These are phyloP conservation scores for Didymella pinodella DNA, from an alignment of 2,329 filamentous ascomycete genomes.

Conservation along the genomic window DNA sequence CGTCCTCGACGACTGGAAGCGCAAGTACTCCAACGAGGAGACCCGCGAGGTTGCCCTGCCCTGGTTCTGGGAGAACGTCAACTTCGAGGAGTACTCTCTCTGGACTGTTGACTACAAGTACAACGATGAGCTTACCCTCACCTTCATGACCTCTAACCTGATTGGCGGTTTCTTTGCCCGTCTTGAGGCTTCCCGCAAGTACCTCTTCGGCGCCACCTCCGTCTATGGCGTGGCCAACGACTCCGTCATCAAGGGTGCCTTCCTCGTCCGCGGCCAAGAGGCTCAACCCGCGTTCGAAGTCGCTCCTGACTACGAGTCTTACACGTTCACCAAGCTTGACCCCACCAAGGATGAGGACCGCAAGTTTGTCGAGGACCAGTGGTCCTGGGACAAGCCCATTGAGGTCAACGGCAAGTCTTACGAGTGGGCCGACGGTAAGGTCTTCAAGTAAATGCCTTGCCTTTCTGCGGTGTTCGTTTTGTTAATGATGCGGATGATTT, in stretches of 20 bases:
- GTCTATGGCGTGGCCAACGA: constrained; percentile 91
- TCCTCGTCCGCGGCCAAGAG: constrained; percentile 93
- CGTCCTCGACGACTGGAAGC: constrained; percentile 97
- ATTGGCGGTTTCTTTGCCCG: constrained; percentile 97
- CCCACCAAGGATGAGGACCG: constrained; percentile 82
- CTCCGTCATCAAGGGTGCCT: constrained; percentile 91
- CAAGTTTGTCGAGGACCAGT: constrained; percentile 84
- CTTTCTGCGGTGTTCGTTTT: constrained; percentile 26
- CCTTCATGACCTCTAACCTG: constrained; percentile 99
- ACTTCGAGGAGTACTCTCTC: constrained; percentile 93
- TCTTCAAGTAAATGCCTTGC: constrained; percentile 85
- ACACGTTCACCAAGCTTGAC: constrained; percentile 96
- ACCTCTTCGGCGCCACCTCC: constrained; percentile 88
- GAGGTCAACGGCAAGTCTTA: constrained; percentile 86
- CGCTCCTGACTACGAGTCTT: constrained; percentile 96
- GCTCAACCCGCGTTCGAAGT: constrained; percentile 89
- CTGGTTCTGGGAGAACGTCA: constrained; percentile 98
- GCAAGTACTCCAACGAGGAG: constrained; percentile 96
- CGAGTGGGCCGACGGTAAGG: constrained; percentile 89
- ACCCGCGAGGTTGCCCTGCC: constrained; percentile 82
- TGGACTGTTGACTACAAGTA: constrained; percentile 98
- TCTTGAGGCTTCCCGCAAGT: constrained; percentile 98
- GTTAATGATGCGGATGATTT: constrained; percentile 48
- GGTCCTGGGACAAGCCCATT: constrained; percentile 90
- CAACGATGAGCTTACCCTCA: constrained; percentile 95